These are phyloP conservation scores for Salmacisia buchloeana DNA, from an alignment of 1,284 basidiomycete species.

Conservation along the genomic window DNA sequence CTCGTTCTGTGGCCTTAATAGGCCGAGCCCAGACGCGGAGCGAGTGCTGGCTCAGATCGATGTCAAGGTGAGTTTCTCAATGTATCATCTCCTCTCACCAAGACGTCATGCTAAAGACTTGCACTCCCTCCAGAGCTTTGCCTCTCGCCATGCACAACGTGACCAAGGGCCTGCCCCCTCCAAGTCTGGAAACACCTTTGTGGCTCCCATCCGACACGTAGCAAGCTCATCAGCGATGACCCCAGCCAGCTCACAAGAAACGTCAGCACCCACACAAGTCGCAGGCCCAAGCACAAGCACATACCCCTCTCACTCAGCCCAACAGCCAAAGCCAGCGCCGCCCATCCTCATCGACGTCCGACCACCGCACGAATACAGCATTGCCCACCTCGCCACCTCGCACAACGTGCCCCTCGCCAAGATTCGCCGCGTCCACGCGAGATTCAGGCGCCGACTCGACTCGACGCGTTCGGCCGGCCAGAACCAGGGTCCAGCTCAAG, in stretches of 20 bases:
- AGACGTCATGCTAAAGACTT: background rate
- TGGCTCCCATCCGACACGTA: background rate
- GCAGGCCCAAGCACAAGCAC: background rate
- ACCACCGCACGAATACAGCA: conserved; percentile 73
- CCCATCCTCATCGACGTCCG: conserved; percentile 71
- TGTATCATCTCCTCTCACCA: background rate
- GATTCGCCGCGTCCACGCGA: conserved; percentile 7
- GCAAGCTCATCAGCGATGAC: too few relatives aligned
- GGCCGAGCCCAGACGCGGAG: conserved; percentile 62
- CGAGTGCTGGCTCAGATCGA: conserved; percentile 52
- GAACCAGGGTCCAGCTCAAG: conserved; percentile 50
- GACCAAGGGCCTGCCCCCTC: background rate
- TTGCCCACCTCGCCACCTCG: conserved; percentile 62
- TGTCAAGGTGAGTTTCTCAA: conserved; percentile 52
- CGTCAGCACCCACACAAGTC: too few relatives aligned
- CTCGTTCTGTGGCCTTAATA: conserved; percentile 37
- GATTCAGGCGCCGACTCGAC: conserved; percentile 18
- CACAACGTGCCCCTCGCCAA: conserved; percentile 64
- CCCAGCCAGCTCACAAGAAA: background rate
- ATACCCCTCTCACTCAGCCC: background rate
- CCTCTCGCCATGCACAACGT: too few relatives aligned
- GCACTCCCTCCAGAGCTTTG: background rate
- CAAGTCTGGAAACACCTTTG: background rate
- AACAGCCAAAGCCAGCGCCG: background rate
- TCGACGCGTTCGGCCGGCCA: too few relatives aligned